Evolutionary conservation across 2,329 filamentous ascomycete genomes (phyloP).

Genomic region (Teratosphaeria zuluensis): DNA sequence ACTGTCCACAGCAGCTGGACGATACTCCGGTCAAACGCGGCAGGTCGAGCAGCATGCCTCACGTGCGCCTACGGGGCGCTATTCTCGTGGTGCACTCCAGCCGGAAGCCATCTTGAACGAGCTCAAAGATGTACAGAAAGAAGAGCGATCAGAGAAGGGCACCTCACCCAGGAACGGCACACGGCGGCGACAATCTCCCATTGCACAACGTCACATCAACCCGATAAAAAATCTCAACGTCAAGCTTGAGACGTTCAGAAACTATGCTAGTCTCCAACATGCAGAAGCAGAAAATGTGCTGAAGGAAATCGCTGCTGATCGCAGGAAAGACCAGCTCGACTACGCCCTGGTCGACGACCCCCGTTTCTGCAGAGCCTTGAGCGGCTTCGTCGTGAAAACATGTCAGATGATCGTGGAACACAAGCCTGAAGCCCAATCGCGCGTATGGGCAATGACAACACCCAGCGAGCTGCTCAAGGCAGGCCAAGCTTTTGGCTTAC

Average conservation of each 20-base stretch:
- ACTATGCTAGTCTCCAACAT: background rate
- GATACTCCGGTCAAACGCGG: background rate
- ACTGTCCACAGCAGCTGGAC: background rate
- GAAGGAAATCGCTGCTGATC: background rate
- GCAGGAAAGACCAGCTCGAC: background rate
- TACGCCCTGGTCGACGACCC: background rate
- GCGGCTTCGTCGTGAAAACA: background rate
- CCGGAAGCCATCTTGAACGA: background rate
- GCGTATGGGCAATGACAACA: background rate
- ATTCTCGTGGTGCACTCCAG: background rate
- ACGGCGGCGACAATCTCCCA: background rate
- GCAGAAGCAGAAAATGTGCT: slow-evolving; percentile 1
- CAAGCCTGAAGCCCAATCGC: background rate
- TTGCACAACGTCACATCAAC: background rate
- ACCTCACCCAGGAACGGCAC: background rate
- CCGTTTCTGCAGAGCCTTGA: background rate
- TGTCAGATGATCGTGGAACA: background rate
- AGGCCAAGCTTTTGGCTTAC: background rate
- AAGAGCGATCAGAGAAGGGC: background rate
- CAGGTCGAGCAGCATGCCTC: background rate
- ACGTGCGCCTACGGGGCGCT: background rate
- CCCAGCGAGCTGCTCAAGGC: background rate
- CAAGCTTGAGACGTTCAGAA: background rate
- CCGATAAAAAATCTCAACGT: background rate
- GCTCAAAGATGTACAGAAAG: background rate